These are phyloP conservation scores for Coemansia sp. DNA, from an alignment of 192 early-diverging fungal species.

Conservation along the genomic window DNA sequence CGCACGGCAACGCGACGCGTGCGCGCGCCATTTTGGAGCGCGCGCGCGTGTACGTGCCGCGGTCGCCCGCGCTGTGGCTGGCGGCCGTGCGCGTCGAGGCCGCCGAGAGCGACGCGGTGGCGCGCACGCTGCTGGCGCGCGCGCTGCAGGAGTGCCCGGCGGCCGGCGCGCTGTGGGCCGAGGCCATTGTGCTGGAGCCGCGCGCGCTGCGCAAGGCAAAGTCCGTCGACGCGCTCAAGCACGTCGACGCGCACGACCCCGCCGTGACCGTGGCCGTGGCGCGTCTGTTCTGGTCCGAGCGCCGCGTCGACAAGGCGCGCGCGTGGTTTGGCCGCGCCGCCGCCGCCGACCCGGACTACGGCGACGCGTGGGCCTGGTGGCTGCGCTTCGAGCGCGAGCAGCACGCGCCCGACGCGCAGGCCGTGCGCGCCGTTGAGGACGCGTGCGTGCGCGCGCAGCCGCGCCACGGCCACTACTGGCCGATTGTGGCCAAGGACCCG, in stretches of 20 bases:
- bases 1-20: conserved; percentile 55
- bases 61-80: conserved; percentile 80
- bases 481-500: conserved; percentile 68
- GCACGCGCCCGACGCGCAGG: background rate
- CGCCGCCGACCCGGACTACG: conserved; percentile 77
- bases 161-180: conserved; percentile 83
- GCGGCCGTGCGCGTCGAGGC: conserved; percentile 57
- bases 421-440: conserved; percentile 49
- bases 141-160: conserved; percentile 90
- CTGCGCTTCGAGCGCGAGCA: conserved; percentile 78
- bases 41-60: conserved; percentile 79
- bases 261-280: conserved; percentile 77
- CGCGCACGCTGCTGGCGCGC: conserved; percentile 74
- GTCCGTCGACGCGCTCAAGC: conserved; percentile 86
- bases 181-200: conserved; percentile 80
- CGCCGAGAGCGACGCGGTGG: conserved; percentile 58
- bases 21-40: conserved; percentile 82
- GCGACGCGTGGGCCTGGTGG: conserved; percentile 96
- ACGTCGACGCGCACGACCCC: conserved; percentile 78
- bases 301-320: conserved; percentile 89
- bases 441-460: conserved; percentile 78
- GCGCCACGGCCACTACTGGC: conserved; percentile 88
- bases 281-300: conserved; percentile 88
- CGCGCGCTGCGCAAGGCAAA: conserved; percentile 82
- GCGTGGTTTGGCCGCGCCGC: conserved; percentile 86